Evolutionary conservation across 306 rosid species (phyloP).

Genomic region (peach (Prunus persica)): Prunus_persica_NCBIv2 NC_034016.1:1855501-1856000

Average conservation of each 20-base stretch:
- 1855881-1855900: too few relatives aligned
- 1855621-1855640: neutral
- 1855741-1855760: conserved; percentile 93
- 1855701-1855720: conserved; percentile 98
- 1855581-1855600: conserved; percentile 5
- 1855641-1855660: conserved; percentile 14
- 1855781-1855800: neutral
- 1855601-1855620: neutral
- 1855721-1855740: conserved; percentile 97
- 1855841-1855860: neutral
- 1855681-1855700: conserved; percentile 56
- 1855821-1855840: neutral
- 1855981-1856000: neutral
- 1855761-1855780: conserved; percentile 1
- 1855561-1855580: conserved; percentile 48
- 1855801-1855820: neutral
- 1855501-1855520: conserved; percentile 81
- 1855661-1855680: neutral
- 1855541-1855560: conserved; percentile 93
- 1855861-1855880: neutral
- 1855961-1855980: neutral
- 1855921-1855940: neutral
- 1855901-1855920: neutral
- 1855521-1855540: conserved; percentile 89
- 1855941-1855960: neutral